Base-by-base conservation (phyloP, 208 protist species). In the Trypanosoma grayi region DNA sequence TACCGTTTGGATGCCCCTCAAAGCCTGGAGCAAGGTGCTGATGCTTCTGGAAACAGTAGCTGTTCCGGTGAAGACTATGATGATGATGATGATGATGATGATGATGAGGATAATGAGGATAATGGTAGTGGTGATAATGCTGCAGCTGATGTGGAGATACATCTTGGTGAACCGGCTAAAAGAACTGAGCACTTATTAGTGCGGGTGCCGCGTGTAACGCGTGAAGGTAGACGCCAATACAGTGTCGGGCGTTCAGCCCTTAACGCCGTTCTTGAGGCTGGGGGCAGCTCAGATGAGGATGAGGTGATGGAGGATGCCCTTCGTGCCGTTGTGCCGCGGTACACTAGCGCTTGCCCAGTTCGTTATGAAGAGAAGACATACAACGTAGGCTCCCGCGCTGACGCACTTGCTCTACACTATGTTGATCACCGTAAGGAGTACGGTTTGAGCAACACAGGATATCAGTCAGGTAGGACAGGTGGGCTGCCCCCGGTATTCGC, bases 271-370 rank as follows among this genome's bases (percentile, higher is more conserved):
- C 10, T 64, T 39, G 61, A 59, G 18, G 53, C 77, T 14, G 69
- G 52, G 37, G 66, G 52, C 20, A 75, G 67, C 14, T 87, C 83
- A 31, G 79, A 85, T 33, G 81, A 88, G 46, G 83, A 90, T 61
- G 83, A 85, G 50, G 73, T 87, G 31, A 63, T 87, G 51, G 79
- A 89, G 44, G 86, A 93, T 59, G 86, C 82, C n/a, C 81, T 92
- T 63, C 75, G 80, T 4, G 87, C 78, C 2, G 84, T 90, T 44
- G 84, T 91, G 37, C 87, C 87, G 13, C 47, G 65, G 31, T 94
- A 88, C 67, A 71, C 74, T 2, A 67, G 75, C 40, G 60, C 69
- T 18, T 73, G 60, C 8, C 66, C 80, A 24, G 75, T 94, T 20
- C 79, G 87, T 10, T 94, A 92, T 61, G 84, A 83, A 18, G 61